Conservation (phyloP, 768 basidiomycete species). For the Trametes sanguinea region DNA sequence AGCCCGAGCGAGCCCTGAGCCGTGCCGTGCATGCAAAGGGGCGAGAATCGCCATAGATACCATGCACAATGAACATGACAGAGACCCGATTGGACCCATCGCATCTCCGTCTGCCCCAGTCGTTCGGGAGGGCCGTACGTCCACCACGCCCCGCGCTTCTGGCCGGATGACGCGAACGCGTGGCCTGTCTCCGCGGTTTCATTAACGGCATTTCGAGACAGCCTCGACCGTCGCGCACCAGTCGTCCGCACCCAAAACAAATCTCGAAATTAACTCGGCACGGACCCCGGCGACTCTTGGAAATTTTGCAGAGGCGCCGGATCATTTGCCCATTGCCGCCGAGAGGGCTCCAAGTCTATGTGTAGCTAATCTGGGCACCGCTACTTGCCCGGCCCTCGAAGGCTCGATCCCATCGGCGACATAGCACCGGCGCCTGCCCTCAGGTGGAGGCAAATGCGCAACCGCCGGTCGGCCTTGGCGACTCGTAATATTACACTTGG, state of each 20-base stretch:
- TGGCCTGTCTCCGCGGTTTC: not conserved
- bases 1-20: not conserved
- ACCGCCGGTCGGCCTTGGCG: too few relatives aligned
- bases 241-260: not conserved
- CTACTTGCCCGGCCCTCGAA: not conserved
- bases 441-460: not conserved
- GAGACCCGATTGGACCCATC: not conserved
- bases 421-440: slow-evolving; percentile 2
- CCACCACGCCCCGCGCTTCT: slow-evolving; percentile 25
- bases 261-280: not conserved
- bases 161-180: slow-evolving; percentile 15
- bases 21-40: slow-evolving; percentile 2
- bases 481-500: too few relatives aligned
- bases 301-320: slow-evolving; percentile 3
- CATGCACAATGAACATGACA: not conserved
- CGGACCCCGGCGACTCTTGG: slow-evolving; percentile 1
- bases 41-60: slow-evolving; percentile 1
- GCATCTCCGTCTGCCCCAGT: not conserved
- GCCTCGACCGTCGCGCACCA: too few relatives aligned
- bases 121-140: slow-evolving; percentile 10
- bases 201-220: not conserved
- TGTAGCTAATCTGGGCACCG: slow-evolving; percentile 21
- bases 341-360: slow-evolving; percentile 1
- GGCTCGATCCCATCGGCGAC: slow-evolving; percentile 19
- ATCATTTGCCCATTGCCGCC: not conserved